These are phyloP conservation scores for Licmophora abbreviata DNA, from an alignment of 108 stramenopile genomes.

Conservation along the genomic window DNA sequence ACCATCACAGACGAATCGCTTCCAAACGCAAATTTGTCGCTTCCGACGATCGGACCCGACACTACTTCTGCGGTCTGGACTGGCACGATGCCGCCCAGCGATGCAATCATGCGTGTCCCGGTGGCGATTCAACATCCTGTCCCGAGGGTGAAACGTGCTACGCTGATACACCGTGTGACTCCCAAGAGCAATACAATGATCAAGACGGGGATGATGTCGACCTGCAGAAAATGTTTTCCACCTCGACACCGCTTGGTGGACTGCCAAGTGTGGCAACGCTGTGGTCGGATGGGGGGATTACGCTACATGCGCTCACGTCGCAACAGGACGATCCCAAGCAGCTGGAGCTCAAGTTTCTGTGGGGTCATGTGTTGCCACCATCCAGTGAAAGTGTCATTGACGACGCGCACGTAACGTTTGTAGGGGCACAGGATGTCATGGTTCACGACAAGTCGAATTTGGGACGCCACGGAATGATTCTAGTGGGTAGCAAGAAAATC, in stretches of 20 bases:
- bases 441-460: conserved; percentile 4
- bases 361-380: conserved; percentile 5
- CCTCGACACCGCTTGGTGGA: conserved; percentile 46
- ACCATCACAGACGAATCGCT: conserved; percentile 4
- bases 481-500: conserved; percentile 24
- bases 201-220: conserved; percentile 9
- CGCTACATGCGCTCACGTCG: conserved; percentile 46
- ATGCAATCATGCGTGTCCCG: conserved; percentile 66
- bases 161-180: conserved; percentile 79
- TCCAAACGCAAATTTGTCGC: conserved; percentile 10
- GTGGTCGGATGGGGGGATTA: conserved; percentile 71
- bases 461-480: conserved; percentile 28
- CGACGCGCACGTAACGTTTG: conserved; percentile 8
- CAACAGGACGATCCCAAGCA: neutral
- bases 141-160: conserved; percentile 68
- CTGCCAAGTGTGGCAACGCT: conserved; percentile 58
- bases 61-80: conserved; percentile 80
- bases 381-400: too few relatives aligned
- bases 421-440: conserved; percentile 25
- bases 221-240: conserved; percentile 1
- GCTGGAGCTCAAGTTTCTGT: conserved; percentile 25
- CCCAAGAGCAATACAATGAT: conserved; percentile 7
- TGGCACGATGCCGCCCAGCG: conserved; percentile 72
- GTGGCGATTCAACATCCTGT: conserved; percentile 49
- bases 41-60: conserved; percentile 38